These are phyloP conservation scores for Tulasnella calospora DNA, from an alignment of 768 basidiomycete species.

Conservation along the genomic window DNA sequence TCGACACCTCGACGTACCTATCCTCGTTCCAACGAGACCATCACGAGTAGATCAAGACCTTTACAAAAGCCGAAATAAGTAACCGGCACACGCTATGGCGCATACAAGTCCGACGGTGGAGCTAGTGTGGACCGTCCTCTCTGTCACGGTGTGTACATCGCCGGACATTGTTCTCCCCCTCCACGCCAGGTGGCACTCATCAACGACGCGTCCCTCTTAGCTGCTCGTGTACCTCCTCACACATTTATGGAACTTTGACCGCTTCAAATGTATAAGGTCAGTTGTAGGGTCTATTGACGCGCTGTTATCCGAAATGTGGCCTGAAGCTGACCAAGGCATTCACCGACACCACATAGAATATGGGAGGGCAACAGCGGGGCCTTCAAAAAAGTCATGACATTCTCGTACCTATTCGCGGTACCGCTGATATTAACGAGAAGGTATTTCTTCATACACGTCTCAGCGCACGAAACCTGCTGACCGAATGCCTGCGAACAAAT, in stretches of 20 bases:
- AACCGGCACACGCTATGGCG: constrained; percentile 5
- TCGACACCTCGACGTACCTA: background rate
- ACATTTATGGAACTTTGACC: constrained; percentile 27
- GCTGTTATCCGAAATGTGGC: background rate
- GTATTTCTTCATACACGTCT: background rate
- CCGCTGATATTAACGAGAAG: constrained; percentile 15
- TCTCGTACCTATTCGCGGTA: constrained; percentile 39
- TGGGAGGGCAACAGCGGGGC: constrained; percentile 63
- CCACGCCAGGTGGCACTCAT: background rate
- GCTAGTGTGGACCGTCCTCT: constrained; percentile 25
- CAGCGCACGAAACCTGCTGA: constrained; percentile 28
- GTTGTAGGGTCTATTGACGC: background rate
- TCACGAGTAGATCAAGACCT: background rate
- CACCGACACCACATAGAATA: background rate
- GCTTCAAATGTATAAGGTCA: constrained; percentile 27
- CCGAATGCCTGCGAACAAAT: constrained; percentile 67
- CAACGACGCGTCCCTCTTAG: constrained; percentile 11
- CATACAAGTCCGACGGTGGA: constrained; percentile 26
- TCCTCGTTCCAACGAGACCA: background rate
- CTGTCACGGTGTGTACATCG: constrained; percentile 15
- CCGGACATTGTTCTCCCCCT: background rate
- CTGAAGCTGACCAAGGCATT: background rate
- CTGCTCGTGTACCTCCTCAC: constrained; percentile 26
- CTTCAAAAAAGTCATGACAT: constrained; percentile 88
- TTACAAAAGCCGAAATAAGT: background rate